These are phyloP conservation scores for Suaeda aralocaspica DNA, from an alignment of 148 eudicot species.

Conservation along the genomic window DNA sequence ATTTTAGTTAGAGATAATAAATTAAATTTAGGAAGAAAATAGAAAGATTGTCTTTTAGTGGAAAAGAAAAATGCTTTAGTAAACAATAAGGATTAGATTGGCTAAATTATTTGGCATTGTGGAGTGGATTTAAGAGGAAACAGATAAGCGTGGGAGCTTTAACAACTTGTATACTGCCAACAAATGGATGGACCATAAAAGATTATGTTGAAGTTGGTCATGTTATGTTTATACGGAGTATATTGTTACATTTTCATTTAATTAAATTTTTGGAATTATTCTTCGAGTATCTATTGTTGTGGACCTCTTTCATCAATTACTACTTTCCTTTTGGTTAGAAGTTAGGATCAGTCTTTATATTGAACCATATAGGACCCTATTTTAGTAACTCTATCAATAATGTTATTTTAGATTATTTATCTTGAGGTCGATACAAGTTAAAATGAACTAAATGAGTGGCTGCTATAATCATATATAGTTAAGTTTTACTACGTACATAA, in stretches of 20 bases:
- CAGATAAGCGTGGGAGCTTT: constrained; percentile 18
- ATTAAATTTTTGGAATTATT: background rate
- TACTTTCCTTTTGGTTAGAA: constrained; percentile 7
- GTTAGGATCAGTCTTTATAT: background rate
- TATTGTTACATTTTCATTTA: background rate
- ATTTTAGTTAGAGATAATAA: background rate
- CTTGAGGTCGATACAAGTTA: too few relatives aligned
- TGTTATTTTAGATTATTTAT: too few relatives aligned
- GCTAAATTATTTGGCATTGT: constrained; percentile 11
- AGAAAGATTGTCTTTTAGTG: background rate
- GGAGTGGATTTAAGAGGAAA: constrained; percentile 10
- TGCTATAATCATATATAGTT: too few relatives aligned
- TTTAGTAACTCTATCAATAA: background rate
- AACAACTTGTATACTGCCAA: constrained; percentile 4
- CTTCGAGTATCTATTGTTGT: background rate
- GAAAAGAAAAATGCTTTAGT: background rate
- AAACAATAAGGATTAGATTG: constrained; percentile 8
- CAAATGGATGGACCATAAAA: constrained; percentile 9
- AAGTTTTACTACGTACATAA: too few relatives aligned
- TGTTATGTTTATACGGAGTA: too few relatives aligned
- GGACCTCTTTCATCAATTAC: constrained; percentile 11
- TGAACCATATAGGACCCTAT: background rate
- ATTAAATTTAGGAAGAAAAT: background rate
- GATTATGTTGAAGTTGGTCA: constrained; percentile 21
- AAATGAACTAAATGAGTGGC: too few relatives aligned